Evolutionary conservation across 139 green algal genomes (phyloP), one percentile per base, ranked within the genome.

Genomic region (Chlamydomonas asymmetrica): DNA sequence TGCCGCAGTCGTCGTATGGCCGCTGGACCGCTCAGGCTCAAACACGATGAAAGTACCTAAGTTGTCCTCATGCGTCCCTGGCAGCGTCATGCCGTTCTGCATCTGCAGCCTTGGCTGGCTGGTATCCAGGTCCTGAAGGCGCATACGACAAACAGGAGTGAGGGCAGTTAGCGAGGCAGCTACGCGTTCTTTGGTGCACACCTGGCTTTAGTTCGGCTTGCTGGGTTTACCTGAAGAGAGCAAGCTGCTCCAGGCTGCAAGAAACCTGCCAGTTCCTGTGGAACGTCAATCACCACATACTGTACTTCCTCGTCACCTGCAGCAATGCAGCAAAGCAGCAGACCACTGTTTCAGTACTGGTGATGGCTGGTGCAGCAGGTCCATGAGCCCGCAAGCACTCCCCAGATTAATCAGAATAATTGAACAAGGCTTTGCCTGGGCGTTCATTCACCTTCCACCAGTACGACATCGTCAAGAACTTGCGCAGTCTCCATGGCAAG

Each of bases 221-320:
- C n/a, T n/a, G n/a, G n/a, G n/a, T n/a, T n/a, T n/a, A 69, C 71
- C 71, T 77, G 37, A 37, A 77, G 68, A 40, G 69, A 57, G 2
- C 68, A 43, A 23, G 41, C 25, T 37, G 61, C 59, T 9, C 71
- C 71, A 3, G 71, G 71, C 5, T 27, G 10, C 4, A 77, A 59
- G 37, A 35, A 69, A 20, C 50, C 59, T 27, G 71, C 59, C 7
- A 77, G 59, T 9, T 77, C 71, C 9, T 43, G 59, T n/a, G 71
- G 71, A 20, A 77, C 32, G 59, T 77, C 71, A 39, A 77, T 32
- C 9, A 77, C 34, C 10, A 77, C 41, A 25, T 77, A 77, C 13
- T 77, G 71, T 10, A 77, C 71, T 10, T 77, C 59, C 29, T 77
- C 71, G 59, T 66, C 45, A 32, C 71, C 71, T 77, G 71, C 34